Conservation (phyloP, 805 yeast genomes). For the Myxozyma melibiosi region DNA sequence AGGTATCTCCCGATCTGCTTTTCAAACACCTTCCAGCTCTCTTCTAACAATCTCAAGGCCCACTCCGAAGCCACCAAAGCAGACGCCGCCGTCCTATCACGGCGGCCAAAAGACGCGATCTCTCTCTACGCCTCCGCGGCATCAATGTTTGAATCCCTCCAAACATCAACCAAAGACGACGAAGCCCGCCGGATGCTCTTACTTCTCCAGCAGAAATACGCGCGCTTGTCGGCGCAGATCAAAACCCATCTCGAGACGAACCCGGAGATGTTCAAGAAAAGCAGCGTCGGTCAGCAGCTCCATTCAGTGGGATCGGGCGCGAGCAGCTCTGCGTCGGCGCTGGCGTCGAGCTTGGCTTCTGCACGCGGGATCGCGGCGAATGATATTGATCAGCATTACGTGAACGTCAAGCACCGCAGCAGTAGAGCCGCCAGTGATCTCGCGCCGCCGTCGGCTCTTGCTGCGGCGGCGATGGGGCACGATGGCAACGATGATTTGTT, state of each 20-base stretch:
- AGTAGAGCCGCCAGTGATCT: not conserved
- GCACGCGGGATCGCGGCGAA: constrained; percentile 36
- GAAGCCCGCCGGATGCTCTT: constrained; percentile 26
- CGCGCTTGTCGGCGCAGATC: constrained; percentile 19
- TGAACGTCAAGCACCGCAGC: constrained; percentile 12
- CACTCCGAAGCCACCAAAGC: constrained; percentile 32
- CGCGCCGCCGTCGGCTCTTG: not conserved
- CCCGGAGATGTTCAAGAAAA: constrained; percentile 20
- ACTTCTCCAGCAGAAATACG: constrained; percentile 21
- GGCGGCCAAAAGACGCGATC: constrained; percentile 32
- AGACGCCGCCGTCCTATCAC: constrained; percentile 30
- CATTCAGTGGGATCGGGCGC: not conserved
- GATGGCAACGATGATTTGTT: constrained; percentile 35
- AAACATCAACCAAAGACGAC: constrained; percentile 25
- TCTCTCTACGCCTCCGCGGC: constrained; percentile 29
- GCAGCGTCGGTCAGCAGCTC: not conserved
- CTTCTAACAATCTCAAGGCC: constrained; percentile 21
- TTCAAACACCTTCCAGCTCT: not conserved
- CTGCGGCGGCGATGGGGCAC: constrained; percentile 8
- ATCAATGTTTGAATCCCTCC: constrained; percentile 19
- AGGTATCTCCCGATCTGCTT: not conserved
- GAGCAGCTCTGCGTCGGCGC: too few relatives aligned
- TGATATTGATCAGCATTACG: constrained; percentile 22
- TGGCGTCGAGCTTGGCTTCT: constrained; percentile 35
- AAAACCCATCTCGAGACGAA: constrained; percentile 12